These are phyloP conservation scores for Trypanosoma theileri DNA, from an alignment of 208 protist species.

Conservation along the genomic window DNA sequence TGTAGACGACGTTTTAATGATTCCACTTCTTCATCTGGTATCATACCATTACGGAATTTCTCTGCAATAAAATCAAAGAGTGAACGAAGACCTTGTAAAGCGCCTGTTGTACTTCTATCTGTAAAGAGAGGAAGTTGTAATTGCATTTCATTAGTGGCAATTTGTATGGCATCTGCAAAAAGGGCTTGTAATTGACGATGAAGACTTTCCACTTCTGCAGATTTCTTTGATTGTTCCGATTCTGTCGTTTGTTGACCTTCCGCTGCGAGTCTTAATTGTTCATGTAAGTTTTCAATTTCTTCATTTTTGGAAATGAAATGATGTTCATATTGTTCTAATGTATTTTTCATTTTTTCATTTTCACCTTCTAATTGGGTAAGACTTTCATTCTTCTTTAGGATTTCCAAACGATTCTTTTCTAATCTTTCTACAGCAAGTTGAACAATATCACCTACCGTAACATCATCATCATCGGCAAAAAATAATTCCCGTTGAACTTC, in stretches of 20 bases:
- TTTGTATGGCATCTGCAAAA: conserved; percentile 29
- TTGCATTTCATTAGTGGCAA: conserved; percentile 29
- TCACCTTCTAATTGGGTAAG: neutral
- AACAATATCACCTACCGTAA: conserved; percentile 26
- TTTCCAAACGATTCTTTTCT: neutral
- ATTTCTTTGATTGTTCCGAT: conserved; percentile 8
- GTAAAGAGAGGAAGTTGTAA: conserved; percentile 32
- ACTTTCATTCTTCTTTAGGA: neutral
- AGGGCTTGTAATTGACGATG: conserved; percentile 19
- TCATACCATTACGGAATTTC: conserved; percentile 15
- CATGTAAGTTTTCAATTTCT: conserved; percentile 13
- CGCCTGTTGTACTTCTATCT: conserved; percentile 31
- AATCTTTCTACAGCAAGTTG: conserved; percentile 19
- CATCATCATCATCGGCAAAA: conserved; percentile 6
- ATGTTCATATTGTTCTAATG: conserved; percentile 6
- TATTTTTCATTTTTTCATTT: neutral
- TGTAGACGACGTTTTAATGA: conserved; percentile 7
- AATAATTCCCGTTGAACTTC: conserved; percentile 29
- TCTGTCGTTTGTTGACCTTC: conserved; percentile 8
- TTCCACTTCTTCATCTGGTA: conserved; percentile 18
- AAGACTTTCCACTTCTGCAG: conserved; percentile 28
- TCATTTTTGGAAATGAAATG: neutral
- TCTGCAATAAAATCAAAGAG: conserved; percentile 31
- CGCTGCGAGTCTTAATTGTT: neutral
- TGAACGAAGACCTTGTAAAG: conserved; percentile 38